phyloP scores from a whole-genome alignment of 805 yeast species.

The Cyberlindnera xishuangbannaensis region DNA sequence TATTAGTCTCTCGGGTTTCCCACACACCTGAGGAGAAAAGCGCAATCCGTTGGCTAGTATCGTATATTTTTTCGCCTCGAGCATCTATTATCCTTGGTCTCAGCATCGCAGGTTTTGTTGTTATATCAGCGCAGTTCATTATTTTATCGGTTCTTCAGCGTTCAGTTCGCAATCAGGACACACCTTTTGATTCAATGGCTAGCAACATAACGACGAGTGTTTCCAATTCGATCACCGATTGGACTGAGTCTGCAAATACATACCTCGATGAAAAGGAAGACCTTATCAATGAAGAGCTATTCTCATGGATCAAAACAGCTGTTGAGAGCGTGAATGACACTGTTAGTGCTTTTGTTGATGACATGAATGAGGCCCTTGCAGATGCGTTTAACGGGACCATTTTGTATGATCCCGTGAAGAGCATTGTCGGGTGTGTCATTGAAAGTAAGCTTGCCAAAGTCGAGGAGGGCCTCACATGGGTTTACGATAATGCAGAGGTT shows the following conservation, averaged over 20 bases:
- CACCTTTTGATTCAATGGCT: conserved; percentile 14
- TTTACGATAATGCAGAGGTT: conserved; percentile 55
- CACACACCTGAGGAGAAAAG: conserved; percentile 10
- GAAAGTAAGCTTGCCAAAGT: conserved; percentile 64
- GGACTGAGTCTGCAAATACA: conserved; percentile 54
- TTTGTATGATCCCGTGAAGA: conserved; percentile 53
- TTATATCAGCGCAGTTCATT: conserved; percentile 48
- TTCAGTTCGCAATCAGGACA: conserved; percentile 8
- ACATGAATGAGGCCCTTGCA: conserved; percentile 54
- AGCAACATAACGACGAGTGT: conserved; percentile 19
- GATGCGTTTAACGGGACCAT: conserved; percentile 65
- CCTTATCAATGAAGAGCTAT: conserved; percentile 53
- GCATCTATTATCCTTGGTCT: conserved; percentile 46
- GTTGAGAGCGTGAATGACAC: conserved; percentile 58
- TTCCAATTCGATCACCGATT: conserved; percentile 31
- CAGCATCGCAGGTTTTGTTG: conserved; percentile 50
- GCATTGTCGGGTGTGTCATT: conserved; percentile 73
- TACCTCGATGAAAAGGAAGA: conserved; percentile 45
- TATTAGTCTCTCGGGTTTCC: conserved; percentile 8
- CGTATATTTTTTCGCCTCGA: conserved; percentile 45
- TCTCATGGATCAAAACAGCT: conserved; percentile 59
- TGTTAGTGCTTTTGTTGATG: conserved; percentile 46
- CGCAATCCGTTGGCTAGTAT: conserved; percentile 31
- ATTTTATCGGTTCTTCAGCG: conserved; percentile 32
- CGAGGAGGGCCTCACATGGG: conserved; percentile 75